Base-by-base conservation (phyloP, 768 basidiomycete genomes). In the Cubamyces sp. region DNA sequence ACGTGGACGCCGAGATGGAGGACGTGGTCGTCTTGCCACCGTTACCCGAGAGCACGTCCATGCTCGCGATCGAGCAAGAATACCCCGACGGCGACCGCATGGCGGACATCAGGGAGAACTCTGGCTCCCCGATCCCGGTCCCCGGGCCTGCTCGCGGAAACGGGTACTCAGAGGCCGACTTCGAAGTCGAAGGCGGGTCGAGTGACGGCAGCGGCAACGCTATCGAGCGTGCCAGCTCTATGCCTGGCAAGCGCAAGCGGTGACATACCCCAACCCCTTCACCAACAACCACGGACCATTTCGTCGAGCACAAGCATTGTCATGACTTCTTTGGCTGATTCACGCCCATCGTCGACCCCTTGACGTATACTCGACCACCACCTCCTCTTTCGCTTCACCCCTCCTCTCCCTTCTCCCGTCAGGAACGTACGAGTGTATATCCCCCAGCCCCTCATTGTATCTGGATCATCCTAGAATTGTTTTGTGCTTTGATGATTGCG, bases 211-310 rank as follows among this genome's bases (percentile, higher is more conserved):
- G 66, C 53, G 69, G 57, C 47, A 51, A 60, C 21, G 61, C 46
- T 8, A 61, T 61, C 37, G 69, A 56, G 46, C 66, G 57, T 34
- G 58, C 64, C n/a, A 41, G 48, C 41, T 59, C 57, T 28, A 43
- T 66, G 43, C 65, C 67, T 42, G 68, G 67, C 54, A 73, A 73
- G 66, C 67, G 71, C 59, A 73, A 73, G 70, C 71, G 71, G 64
- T 70, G 78, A 50, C 28, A 23, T 12, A 23, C 23, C 41, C 21
- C 18, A 8, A 14, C 57, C n/a, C 16, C 39, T 18, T 16, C 41
- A 11, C 49, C 47, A 28, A 28, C 26, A 21, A 14, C 28, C 25
- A 16, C 18, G 48, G 15, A 15, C 14, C 6, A 6, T 3, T 23
- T 4, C 28, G 15, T 28, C 48, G 23, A 26, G 48, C 48, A 28